These are phyloP conservation scores for Sclerotinia glacialis DNA, from an alignment of 2,329 filamentous ascomycete genomes.

Conservation along the genomic window DNA sequence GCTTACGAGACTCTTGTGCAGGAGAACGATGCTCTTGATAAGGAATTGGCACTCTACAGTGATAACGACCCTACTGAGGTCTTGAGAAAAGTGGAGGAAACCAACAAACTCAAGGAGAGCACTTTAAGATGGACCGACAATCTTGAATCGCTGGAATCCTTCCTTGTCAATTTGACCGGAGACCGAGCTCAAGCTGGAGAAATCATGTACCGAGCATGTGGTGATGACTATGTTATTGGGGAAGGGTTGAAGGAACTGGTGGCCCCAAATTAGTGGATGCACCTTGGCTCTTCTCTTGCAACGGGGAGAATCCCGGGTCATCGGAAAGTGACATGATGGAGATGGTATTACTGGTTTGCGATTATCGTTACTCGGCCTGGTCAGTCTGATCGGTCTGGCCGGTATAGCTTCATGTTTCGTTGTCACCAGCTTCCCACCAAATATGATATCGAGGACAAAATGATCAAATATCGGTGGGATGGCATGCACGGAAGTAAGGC, in stretches of 20 bases:
- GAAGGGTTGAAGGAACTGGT: constrained; percentile 45
- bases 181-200: constrained; percentile 41
- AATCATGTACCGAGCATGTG: constrained; percentile 44
- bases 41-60: constrained; percentile 37
- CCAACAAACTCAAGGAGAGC: constrained; percentile 33
- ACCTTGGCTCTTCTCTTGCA: constrained; percentile 22
- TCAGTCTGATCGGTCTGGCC: constrained; percentile 1
- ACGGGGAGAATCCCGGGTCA: background rate
- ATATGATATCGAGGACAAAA: constrained; percentile 12
- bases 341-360: constrained; percentile 8
- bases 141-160: constrained; percentile 37
- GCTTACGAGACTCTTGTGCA: constrained; percentile 33
- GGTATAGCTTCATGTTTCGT: constrained; percentile 16
- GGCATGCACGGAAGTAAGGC: background rate
- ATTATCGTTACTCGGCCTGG: constrained; percentile 16
- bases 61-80: constrained; percentile 38
- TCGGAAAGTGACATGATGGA: background rate
- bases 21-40: constrained; percentile 37
- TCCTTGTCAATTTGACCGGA: constrained; percentile 30
- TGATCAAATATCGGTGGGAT: constrained; percentile 5
- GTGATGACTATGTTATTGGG: constrained; percentile 49
- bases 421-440: background rate
- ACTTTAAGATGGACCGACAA: constrained; percentile 39
- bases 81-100: constrained; percentile 35
- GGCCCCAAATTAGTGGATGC: constrained; percentile 19